Evolutionary conservation across 371 early-diverging fungal species (phyloP), one percentile per base, ranked within the genome.

Genomic region (Lichtheimia corymbifera): DNA sequence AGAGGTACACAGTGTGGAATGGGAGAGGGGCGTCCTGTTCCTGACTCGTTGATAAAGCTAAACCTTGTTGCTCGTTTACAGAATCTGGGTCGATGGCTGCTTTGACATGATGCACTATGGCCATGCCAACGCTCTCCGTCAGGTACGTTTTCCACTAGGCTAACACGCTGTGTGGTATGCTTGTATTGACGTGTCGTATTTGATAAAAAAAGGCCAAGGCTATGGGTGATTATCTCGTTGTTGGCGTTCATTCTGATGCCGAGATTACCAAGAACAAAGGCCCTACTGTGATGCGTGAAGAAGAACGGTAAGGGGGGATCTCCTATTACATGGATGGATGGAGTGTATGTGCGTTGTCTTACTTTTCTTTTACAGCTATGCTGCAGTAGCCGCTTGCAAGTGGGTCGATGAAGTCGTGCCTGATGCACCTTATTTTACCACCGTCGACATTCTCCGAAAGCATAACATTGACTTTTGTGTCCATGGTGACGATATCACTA

Each of bases 31-130:
- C 18, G 25, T 25, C 24, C 2, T 18, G 50, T 11, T 28, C 28
- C 5, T 24, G 52, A 27, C 27, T 24, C 15, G 28, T 41, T 11
- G 22, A 22, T 22, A 22, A n/a, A 30, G 7, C 30, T 30, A 30
- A 30, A 35, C 35, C 22, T 22, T 9, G 0, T 35, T 22, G 12
- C 18, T 20, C 4, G 14, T 50, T 35, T 30, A 6, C 63, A 83
- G 89, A 67, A 81, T 92, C 63, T 92, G 92, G 92, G 91, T 92
- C 35, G 97, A 97, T 73, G 97, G 97, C 28, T 96, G 96, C 72
- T 98, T 94, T 76, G 97, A 97, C 83, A 84, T 96, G 85, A 94
- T 94, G 89, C 97, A 96, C 78, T 92, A 87, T 78, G 97, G 97
- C 9, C 99, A 98, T 74, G 94, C 95, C 57, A 97, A 96, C 72